phyloP scores from a whole-genome alignment of 257 asterid species.

The Petrea volubilis region DNA sequence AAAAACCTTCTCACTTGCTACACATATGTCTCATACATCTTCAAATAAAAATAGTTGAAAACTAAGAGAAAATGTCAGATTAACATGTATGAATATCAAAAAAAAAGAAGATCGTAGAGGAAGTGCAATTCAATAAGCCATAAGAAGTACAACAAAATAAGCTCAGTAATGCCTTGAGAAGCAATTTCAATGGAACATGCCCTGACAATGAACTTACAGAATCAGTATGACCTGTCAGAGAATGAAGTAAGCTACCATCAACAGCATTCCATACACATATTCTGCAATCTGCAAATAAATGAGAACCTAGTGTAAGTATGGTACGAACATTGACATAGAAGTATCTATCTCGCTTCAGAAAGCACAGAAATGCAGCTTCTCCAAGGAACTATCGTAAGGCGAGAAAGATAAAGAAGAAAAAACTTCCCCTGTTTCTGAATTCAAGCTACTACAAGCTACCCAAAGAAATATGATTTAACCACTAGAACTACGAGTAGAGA shows the following conservation, averaged over 20 bases:
- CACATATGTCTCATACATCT: too few species aligned
- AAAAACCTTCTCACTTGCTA: neutral
- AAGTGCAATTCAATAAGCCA: neutral
- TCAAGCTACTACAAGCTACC: constrained; percentile 1
- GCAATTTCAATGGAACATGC: constrained; percentile 8
- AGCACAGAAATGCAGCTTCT: constrained; percentile 19
- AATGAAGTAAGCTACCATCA: constrained; percentile 98
- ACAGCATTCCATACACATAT: constrained; percentile 99
- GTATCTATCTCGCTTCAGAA: constrained; percentile 10
- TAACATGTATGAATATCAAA: neutral
- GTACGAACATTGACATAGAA: neutral
- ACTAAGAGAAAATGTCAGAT: neutral
- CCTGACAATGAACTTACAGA: constrained; percentile 57
- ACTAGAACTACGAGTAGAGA: constrained; percentile 2
- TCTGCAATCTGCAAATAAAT: constrained; percentile 79
- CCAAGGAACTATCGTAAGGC: neutral
- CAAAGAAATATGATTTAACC: constrained; percentile 8
- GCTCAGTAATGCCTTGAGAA: constrained; percentile 9
- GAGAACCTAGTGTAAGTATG: constrained; percentile 6
- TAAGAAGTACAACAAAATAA: constrained; percentile 4
- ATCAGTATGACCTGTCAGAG: constrained; percentile 92
- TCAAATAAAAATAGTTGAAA: neutral
- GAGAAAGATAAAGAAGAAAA: neutral
- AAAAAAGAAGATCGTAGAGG: neutral
- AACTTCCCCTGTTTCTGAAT: neutral